Conservation (phyloP, 2,329 filamentous ascomycete genomes). For the Didymella sp. region DNA sequence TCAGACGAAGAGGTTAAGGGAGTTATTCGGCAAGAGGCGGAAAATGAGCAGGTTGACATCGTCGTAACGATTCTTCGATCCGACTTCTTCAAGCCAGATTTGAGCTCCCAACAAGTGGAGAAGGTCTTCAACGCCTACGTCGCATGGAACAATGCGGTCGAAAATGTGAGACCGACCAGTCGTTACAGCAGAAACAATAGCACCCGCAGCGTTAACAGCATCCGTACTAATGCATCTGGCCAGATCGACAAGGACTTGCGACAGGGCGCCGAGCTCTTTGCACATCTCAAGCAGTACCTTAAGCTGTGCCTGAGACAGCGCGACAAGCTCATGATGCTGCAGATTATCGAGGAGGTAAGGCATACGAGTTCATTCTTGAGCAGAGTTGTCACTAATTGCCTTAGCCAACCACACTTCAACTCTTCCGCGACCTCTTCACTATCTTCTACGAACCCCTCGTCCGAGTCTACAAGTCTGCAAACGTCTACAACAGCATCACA, state of each 20-base stretch:
- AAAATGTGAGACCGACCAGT: constrained; percentile 63
- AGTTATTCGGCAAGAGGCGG: constrained; percentile 75
- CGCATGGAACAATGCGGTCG: constrained; percentile 92
- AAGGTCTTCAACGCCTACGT: constrained; percentile 93
- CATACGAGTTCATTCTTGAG: not conserved
- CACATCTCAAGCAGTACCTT: constrained; percentile 90
- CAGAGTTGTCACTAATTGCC: constrained; percentile 23
- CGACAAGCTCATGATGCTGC: constrained; percentile 97
- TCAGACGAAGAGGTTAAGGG: constrained; percentile 77
- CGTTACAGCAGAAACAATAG: constrained; percentile 45
- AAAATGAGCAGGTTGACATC: constrained; percentile 77
- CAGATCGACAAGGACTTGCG: constrained; percentile 82
- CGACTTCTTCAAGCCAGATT: constrained; percentile 73
- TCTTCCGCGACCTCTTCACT: constrained; percentile 94
- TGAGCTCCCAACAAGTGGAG: constrained; percentile 77
- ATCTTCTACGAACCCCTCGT: constrained; percentile 99
- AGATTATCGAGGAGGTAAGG: constrained; percentile 81
- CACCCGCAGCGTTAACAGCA: constrained; percentile 41
- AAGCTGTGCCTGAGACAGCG: constrained; percentile 90
- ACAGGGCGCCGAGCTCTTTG: constrained; percentile 89
- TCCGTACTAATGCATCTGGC: constrained; percentile 32
- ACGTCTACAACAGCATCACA: constrained; percentile 96
- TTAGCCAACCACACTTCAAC: constrained; percentile 85
- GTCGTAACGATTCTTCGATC: constrained; percentile 85
- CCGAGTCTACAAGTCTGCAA: constrained; percentile 96